Conservation (phyloP, 2,329 filamentous ascomycete species). For the Chalaropsis thielavioides region DNA sequence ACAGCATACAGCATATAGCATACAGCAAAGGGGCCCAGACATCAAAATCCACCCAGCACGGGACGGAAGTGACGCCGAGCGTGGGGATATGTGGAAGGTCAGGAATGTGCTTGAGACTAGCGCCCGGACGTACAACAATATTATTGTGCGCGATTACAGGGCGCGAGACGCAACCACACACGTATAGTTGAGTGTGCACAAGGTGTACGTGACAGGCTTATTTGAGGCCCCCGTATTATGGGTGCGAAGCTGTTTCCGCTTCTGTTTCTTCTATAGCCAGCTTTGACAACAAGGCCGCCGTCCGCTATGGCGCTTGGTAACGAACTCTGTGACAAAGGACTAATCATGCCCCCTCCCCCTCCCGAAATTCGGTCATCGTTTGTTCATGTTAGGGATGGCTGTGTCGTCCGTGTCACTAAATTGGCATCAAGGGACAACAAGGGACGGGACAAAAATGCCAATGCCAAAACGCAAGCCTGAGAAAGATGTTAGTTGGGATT, state of each 20-base stretch:
- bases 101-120: not conserved
- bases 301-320: not conserved
- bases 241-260: not conserved
- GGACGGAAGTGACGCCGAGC: not conserved
- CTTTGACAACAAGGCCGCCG: not conserved
- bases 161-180: not conserved
- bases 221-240: not conserved
- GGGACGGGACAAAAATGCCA: not conserved
- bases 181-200: not conserved
- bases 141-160: constrained; percentile 1
- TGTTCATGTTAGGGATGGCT: not conserved
- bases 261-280: not conserved
- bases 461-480: not conserved
- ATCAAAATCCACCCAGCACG: not conserved
- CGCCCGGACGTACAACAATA: not conserved
- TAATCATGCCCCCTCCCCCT: not conserved
- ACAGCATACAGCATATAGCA: not conserved
- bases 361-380: not conserved
- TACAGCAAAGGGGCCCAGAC: not conserved
- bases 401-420: not conserved
- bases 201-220: not conserved
- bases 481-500: not conserved
- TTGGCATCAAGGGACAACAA: constrained; percentile 1
- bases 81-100: not conserved
- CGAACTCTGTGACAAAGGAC: not conserved